phyloP scores from a whole-genome alignment of 257 asterid genomes.

The Rubia yunnanensis region DNA sequence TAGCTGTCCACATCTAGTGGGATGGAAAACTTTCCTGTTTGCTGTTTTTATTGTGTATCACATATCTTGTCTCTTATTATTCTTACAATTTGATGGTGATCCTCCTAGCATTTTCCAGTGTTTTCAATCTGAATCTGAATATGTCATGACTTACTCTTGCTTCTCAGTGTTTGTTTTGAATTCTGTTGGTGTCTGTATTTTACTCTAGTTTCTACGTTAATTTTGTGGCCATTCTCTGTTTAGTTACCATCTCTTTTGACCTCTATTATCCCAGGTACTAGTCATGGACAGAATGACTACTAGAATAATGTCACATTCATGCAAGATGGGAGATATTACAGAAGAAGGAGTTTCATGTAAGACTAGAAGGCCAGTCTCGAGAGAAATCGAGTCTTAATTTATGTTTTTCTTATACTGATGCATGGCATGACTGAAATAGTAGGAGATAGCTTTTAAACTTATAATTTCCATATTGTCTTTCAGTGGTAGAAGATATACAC shows the following conservation, averaged over 20 bases:
- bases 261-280: constrained; percentile 61
- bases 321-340: constrained; percentile 98
- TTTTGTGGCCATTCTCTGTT: not conserved
- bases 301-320: constrained; percentile 82
- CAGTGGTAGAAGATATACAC: constrained; percentile 99
- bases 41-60: not conserved
- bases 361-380: constrained; percentile 55
- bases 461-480: constrained; percentile 26
- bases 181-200: not conserved
- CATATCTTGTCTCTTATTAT: not conserved
- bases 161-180: not conserved
- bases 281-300: constrained; percentile 95
- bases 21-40: not conserved
- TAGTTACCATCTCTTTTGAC: constrained; percentile 19
- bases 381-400: constrained; percentile 22
- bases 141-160: not conserved
- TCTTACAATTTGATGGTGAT: not conserved
- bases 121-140: not conserved
- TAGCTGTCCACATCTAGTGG: not conserved
- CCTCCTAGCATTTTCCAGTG: not conserved
- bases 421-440: not conserved
- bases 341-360: constrained; percentile 99
- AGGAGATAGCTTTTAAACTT: constrained; percentile 12
- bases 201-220: not conserved
- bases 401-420: constrained; percentile 3